Evolutionary conservation across 2,329 filamentous ascomycete genomes (phyloP).

Genomic region (Balansia obtecta): DNA sequence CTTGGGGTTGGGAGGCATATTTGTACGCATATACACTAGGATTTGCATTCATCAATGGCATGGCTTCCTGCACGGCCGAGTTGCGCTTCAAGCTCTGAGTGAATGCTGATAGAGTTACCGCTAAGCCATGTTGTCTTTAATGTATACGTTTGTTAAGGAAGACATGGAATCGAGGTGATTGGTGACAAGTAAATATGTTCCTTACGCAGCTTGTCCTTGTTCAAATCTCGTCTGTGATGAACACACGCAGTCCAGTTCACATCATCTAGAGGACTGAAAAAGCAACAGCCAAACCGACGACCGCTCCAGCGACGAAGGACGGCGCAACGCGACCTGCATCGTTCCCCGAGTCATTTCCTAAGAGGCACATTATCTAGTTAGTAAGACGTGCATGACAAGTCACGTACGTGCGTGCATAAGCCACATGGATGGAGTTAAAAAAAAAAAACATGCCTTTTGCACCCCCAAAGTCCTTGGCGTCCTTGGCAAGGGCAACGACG

Average conservation of each 20-base stretch:
- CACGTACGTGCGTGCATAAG: too few species aligned
- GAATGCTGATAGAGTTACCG: too few species aligned
- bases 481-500: slow-evolving; percentile 31
- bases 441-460: slow-evolving; percentile 23
- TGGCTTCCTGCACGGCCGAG: too few species aligned
- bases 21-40: background rate
- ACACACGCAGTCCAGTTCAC: background rate
- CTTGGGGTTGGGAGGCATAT: background rate
- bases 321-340: slow-evolving; percentile 11
- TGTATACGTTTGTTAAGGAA: background rate
- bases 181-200: background rate
- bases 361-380: background rate
- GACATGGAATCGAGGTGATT: background rate
- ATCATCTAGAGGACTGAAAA: slow-evolving; percentile 2
- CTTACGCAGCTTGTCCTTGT: background rate
- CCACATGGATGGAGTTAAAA: too few species aligned
- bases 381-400: background rate
- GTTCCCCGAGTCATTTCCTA: slow-evolving; percentile 3
- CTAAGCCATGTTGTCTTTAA: background rate
- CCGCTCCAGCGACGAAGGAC: slow-evolving; percentile 6
- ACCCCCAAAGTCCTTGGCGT: slow-evolving; percentile 26
- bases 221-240: background rate
- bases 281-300: slow-evolving; percentile 10
- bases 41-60: background rate
- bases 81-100: too few species aligned